Conservation (phyloP, 306 rosid genomes). For the Arachis hypogaea region DNA sequence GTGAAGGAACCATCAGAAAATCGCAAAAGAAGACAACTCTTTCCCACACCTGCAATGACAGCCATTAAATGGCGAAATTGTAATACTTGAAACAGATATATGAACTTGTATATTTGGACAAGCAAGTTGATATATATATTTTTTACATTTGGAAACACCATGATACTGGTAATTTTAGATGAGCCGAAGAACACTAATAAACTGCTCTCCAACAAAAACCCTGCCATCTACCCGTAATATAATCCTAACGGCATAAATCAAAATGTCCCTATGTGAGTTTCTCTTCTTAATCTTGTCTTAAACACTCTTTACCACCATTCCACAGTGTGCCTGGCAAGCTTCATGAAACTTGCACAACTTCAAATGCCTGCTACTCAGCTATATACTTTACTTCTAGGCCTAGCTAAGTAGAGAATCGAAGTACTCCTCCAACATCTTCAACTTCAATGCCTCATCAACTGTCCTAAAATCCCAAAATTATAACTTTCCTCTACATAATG, state of each 20-base stretch:
- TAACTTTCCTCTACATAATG: background rate
- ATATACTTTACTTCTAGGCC: background rate
- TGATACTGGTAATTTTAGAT: background rate
- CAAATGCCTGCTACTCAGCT: background rate
- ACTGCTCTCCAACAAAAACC: too few species aligned
- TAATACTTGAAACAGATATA: background rate
- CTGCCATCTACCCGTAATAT: too few species aligned
- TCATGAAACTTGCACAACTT: background rate
- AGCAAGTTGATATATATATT: background rate
- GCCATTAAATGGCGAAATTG: background rate
- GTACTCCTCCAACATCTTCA: background rate
- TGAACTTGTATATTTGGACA: background rate
- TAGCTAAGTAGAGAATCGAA: background rate
- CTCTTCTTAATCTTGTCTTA: background rate
- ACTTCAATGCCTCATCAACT: background rate
- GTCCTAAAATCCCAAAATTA: background rate
- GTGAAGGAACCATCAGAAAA: conserved; percentile 90
- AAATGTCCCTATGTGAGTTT: background rate
- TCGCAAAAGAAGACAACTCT: conserved; percentile 85
- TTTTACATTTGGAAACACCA: conserved; percentile 12
- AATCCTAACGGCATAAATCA: background rate
- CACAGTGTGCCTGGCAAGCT: background rate
- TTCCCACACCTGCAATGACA: conserved; percentile 71
- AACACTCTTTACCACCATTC: background rate
- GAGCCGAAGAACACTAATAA: too few species aligned